Base-by-base conservation (phyloP, 139 green algal species). In the Coelastrella sp. region DNA sequence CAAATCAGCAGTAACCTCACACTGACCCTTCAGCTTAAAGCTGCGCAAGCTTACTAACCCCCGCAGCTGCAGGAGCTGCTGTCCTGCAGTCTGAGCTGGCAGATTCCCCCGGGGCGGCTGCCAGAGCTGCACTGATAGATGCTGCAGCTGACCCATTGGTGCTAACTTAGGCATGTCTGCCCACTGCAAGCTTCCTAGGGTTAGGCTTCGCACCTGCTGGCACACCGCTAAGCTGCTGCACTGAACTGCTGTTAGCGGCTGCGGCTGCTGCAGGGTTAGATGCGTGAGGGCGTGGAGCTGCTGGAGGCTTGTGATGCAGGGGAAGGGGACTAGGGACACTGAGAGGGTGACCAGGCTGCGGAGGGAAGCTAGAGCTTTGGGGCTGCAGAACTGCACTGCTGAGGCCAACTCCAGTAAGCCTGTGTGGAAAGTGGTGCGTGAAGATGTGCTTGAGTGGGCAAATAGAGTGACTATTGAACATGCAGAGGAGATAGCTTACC, bases 351-450 rank as follows among this genome's bases (percentile, higher is more conserved):
- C 10, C 0, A 90, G 75, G 73, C 22, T 82, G 32, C 20, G 83
- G 11, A 90, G 73, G 22, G 47, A 8, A 5, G 60, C 13, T 7
- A 90, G 86, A 4, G 73, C 75, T 20, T 13, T 16, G 32, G 86
- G 86, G 5, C 75, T 17, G 75, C 86, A 83, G 74, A 90, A 90
- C 58, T 60, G 56, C 4, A 90, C 86, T 22, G 73, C 86, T 73
- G 60, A 84, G 4, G 86, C 59, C 2, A 90, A 75, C 86, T 90
- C 86, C 74, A 90, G 60, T 3, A 90, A n/a, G 7, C 86, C 86
- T 90, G 59, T 54, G 71, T 17, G 32, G 32, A 47, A 47, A 47
- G 32, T 47, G 32, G 32, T 47, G 32, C 32, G 32, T 47, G 1
- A 47, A 0, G 1, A 47, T 47, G 32, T 47, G 32, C 0, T 47